phyloP scores from a whole-genome alignment of 2,329 filamentous ascomycete species.

The Pseudogymnoascus destructans region DNA sequence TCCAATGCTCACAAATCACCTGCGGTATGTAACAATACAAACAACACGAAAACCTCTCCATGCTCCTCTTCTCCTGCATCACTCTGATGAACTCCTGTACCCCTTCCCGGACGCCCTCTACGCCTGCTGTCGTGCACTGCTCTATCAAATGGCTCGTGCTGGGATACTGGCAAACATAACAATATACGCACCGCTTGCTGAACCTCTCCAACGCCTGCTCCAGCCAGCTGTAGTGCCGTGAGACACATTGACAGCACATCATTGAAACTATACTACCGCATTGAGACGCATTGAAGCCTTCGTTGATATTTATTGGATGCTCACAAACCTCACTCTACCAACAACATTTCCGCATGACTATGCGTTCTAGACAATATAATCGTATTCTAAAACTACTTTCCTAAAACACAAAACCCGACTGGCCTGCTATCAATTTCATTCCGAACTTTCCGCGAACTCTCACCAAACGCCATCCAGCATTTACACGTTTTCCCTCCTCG shows the following conservation, averaged over 20 bases:
- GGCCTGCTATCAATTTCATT: background rate
- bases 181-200: background rate
- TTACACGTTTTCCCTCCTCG: background rate
- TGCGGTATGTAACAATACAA: background rate
- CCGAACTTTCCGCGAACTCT: background rate
- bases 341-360: background rate
- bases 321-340: background rate
- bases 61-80: background rate
- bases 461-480: background rate
- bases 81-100: background rate
- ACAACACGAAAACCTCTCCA: background rate
- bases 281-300: background rate
- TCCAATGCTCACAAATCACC: background rate
- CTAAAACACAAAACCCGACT: background rate
- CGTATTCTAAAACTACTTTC: background rate
- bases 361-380: background rate
- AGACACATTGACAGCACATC: background rate
- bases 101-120: background rate
- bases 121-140: background rate
- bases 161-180: background rate
- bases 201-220: background rate
- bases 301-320: background rate
- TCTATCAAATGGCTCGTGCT: background rate
- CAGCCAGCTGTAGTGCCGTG: background rate
- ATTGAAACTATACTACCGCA: background rate